Base-by-base conservation (phyloP, 331 rosid genomes). In the Arachis monticola region DNA sequence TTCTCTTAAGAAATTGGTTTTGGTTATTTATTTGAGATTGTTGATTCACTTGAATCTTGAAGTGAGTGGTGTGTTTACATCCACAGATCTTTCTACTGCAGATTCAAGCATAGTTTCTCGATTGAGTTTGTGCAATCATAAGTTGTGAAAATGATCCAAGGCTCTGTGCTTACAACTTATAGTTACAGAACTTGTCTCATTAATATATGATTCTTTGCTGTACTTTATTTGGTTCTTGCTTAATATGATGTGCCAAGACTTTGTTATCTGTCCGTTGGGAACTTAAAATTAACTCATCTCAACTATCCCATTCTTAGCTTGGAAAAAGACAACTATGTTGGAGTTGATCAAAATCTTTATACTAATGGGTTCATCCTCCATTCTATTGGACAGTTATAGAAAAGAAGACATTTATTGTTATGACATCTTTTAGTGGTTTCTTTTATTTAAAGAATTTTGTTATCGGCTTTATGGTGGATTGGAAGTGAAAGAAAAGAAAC, bases 51-150 rank as follows among this genome's bases (percentile, higher is more conserved):
- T 32, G 38, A 32, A 32, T 1, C 38, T 32, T 32, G 38, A 32
- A 32, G 38, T 32, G 38, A 32, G 38, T 32, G 38, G 38, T 1
- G 3, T 1, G 38, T 32, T 32, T 32, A 3, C 3, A 32, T 32
- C 38, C 3, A 32, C 38, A 32, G 3, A 32, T 32, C 38, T 32
- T 32, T 52, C 27, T 35, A 53, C 64, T 14, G 40, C 8, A 0
- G 35, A 64, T 65, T 76, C 17, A 2, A 17, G 42, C 67, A 2
- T 60, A 50, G 5, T 64, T 76, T 60, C 8, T 72, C 59, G 41
- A 22, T 56, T 70, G 74, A 57, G 59, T 53, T 65, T 82, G 31
- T 77, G 55, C 42, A 7, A 12, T 32, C 22, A 17, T 17, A 17
- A 17, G 22, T 17, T 17, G 22, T 17, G 22, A 17, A 17, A 17